Conservation (phyloP, 352 stramenopile species). For the Globisporangium nagaii region DNA sequence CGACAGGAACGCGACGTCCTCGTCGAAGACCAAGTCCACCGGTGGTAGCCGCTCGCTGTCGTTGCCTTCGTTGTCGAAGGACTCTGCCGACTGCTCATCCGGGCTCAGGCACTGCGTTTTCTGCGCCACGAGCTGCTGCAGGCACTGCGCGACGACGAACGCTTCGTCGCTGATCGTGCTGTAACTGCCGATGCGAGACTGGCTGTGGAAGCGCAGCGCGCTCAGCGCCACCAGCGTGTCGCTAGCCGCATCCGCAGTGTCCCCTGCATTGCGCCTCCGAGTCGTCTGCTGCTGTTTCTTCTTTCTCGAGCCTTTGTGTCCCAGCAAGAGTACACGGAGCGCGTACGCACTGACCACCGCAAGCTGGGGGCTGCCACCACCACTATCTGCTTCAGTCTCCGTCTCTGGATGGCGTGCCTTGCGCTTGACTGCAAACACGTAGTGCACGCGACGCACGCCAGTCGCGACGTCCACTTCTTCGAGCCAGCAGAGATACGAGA, state of each 20-base stretch:
- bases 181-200: slow-evolving; percentile 69
- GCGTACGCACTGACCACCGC: slow-evolving; percentile 65
- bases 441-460: slow-evolving; percentile 56
- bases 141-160: slow-evolving; percentile 27
- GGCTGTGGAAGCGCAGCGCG: slow-evolving; percentile 55
- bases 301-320: slow-evolving; percentile 8
- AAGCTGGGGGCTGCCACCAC: slow-evolving; percentile 21
- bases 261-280: neutral
- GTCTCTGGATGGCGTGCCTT: too few relatives aligned
- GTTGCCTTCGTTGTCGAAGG: too few relatives aligned
- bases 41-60: too few relatives aligned
- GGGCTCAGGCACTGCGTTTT: neutral
- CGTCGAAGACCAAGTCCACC: slow-evolving; percentile 2
- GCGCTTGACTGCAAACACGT: slow-evolving; percentile 46
- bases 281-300: neutral
- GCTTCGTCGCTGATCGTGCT: slow-evolving; percentile 61
- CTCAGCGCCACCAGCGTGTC: slow-evolving; percentile 20
- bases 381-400: slow-evolving; percentile 2
- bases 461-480: slow-evolving; percentile 65
- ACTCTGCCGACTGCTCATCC: too few relatives aligned
- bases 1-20: slow-evolving; percentile 38
- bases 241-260: slow-evolving; percentile 1
- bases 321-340: slow-evolving; percentile 38
- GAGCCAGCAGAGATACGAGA: slow-evolving; percentile 66
- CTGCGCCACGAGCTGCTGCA: slow-evolving; percentile 18